Evolutionary conservation across 1,284 basidiomycete species (phyloP).

Genomic region (Volvariella surrecta): DNA sequence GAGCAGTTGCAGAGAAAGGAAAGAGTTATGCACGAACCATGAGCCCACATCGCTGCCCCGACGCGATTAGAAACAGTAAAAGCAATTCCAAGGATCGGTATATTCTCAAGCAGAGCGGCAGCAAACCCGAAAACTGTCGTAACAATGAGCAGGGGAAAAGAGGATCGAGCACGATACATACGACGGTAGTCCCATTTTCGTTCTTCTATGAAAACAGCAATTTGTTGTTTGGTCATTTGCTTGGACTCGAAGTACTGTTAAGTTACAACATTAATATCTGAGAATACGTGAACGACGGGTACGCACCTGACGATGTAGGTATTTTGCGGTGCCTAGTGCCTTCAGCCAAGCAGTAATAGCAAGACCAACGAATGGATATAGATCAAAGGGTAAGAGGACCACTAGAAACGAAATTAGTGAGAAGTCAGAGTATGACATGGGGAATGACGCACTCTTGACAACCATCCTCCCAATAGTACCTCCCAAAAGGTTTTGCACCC

Average conservation of each 20-base stretch:
- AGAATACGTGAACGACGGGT: background rate
- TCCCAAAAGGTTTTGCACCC: slow-evolving; percentile 31
- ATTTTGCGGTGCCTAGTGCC: slow-evolving; percentile 58
- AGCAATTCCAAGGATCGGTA: slow-evolving; percentile 71
- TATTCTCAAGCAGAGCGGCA: slow-evolving; percentile 67
- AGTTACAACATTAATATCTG: background rate
- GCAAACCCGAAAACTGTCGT: slow-evolving; percentile 70
- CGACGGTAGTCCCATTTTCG: slow-evolving; percentile 81
- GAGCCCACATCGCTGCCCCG: slow-evolving; percentile 88
- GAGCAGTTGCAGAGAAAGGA: background rate
- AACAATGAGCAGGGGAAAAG: background rate
- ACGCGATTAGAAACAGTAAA: slow-evolving; percentile 82
- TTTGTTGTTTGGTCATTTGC: slow-evolving; percentile 63
- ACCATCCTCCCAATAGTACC: slow-evolving; percentile 42
- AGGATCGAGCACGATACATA: slow-evolving; percentile 17
- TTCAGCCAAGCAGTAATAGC: slow-evolving; percentile 58
- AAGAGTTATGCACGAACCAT: slow-evolving; percentile 40
- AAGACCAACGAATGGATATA: slow-evolving; percentile 67
- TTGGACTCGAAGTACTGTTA: slow-evolving; percentile 74
- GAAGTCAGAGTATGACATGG: background rate
- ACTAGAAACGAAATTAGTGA: slow-evolving; percentile 1
- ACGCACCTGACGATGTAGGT: slow-evolving; percentile 61
- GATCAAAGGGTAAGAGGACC: slow-evolving; percentile 64
- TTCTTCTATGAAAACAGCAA: slow-evolving; percentile 75
- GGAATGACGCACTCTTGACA: slow-evolving; percentile 26